phyloP scores from a whole-genome alignment of 2,329 filamentous ascomycete species.

The Nigrograna mackinnonii region DNA sequence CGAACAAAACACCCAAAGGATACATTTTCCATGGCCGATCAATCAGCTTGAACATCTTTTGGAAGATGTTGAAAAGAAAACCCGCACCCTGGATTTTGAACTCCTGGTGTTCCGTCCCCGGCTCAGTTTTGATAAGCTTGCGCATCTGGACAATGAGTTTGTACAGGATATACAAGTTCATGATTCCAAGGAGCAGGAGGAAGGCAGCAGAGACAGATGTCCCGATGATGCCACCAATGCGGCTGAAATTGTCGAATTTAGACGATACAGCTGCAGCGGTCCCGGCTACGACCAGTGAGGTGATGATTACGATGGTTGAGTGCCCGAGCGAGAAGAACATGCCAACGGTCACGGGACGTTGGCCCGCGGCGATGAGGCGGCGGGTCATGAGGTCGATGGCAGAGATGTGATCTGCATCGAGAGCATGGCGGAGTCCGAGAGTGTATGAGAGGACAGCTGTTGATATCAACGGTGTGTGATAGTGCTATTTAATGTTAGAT shows the following conservation, averaged over 20 bases:
- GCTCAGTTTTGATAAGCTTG: conserved; percentile 58
- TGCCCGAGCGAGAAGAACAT: conserved; percentile 95
- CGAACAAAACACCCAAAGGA: conserved; percentile 81
- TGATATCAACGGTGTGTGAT: conserved; percentile 65
- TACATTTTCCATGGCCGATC: conserved; percentile 93
- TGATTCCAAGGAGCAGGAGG: conserved; percentile 77
- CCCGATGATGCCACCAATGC: conserved; percentile 85
- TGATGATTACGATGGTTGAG: conserved; percentile 89
- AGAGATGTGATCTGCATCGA: conserved; percentile 92
- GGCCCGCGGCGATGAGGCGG: conserved; percentile 81
- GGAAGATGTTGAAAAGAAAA: conserved; percentile 71
- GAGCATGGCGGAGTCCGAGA: conserved; percentile 87
- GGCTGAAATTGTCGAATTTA: conserved; percentile 78
- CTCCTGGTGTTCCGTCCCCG: conserved; percentile 52
- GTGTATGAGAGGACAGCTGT: conserved; percentile 86
- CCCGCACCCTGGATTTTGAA: conserved; percentile 78
- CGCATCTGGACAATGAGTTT: conserved; percentile 72
- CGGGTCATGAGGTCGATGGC: conserved; percentile 96
- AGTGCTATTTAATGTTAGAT: conserved; percentile 24
- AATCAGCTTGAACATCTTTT: conserved; percentile 74
- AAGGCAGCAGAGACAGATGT: conserved; percentile 85
- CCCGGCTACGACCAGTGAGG: conserved; percentile 88
- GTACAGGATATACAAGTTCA: conserved; percentile 85
- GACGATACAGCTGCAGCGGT: conserved; percentile 82
- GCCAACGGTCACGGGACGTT: conserved; percentile 86